Evolutionary conservation across 208 protist species (phyloP).

Genomic region (Trichomonas gallinae): DNA sequence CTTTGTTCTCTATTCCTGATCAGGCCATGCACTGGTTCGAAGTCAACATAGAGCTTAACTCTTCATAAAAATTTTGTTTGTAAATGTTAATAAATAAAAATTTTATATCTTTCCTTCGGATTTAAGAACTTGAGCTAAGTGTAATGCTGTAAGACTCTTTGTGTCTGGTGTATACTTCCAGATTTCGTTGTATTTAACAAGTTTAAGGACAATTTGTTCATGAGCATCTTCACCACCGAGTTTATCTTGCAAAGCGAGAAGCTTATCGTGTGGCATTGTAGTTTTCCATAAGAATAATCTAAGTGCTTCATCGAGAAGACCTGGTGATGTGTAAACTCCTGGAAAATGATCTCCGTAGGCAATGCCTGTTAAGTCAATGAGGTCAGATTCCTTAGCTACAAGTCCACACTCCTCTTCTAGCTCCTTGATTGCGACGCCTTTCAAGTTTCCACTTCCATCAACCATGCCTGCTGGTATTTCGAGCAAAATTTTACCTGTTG

Average conservation of each 20-base stretch:
- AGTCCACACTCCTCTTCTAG: neutral
- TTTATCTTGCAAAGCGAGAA: neutral
- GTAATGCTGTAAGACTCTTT: neutral
- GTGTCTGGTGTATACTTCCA: constrained; percentile 20
- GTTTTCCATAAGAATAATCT: neutral
- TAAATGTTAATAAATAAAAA: no score
- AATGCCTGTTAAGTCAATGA: neutral
- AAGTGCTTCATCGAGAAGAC: neutral
- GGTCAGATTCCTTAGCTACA: neutral
- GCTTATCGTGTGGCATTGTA: neutral
- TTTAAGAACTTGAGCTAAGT: neutral
- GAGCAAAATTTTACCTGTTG: neutral
- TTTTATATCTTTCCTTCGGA: neutral
- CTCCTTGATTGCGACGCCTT: neutral
- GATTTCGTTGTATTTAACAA: neutral
- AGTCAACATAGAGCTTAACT: neutral
- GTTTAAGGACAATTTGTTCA: neutral
- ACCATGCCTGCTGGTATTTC: constrained; percentile 6
- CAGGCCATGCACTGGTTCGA: neutral
- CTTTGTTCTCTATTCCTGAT: neutral
- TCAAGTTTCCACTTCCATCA: neutral
- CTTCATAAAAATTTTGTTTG: no score
- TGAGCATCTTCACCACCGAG: neutral
- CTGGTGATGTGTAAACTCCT: neutral
- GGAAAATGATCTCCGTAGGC: neutral